phyloP scores from a whole-genome alignment of 208 protist genomes.

The Leishmania major region DNA sequence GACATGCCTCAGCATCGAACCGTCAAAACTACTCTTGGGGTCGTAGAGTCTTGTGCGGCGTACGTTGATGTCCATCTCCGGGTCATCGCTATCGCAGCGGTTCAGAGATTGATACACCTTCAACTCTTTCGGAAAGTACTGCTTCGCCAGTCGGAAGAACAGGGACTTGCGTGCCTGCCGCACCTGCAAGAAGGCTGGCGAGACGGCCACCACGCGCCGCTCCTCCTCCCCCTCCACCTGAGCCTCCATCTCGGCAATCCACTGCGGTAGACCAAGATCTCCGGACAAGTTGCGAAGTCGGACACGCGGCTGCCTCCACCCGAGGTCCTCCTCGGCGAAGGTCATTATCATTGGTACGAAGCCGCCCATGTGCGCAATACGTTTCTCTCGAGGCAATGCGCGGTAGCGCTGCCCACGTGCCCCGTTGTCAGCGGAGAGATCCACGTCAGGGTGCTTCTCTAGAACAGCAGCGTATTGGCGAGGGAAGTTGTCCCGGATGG shows the following conservation, averaged over 20 bases:
- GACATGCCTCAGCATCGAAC: slow-evolving; percentile 72
- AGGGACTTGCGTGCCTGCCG: slow-evolving; percentile 66
- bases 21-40: slow-evolving; percentile 28
- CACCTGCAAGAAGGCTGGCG: slow-evolving; percentile 64
- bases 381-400: slow-evolving; percentile 86
- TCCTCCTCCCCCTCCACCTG: slow-evolving; percentile 69
- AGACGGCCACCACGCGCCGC: slow-evolving; percentile 76
- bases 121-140: slow-evolving; percentile 85
- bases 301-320: slow-evolving; percentile 82
- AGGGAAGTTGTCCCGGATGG: slow-evolving; percentile 85
- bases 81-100: slow-evolving; percentile 64
- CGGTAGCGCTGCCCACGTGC: slow-evolving; percentile 64
- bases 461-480: slow-evolving; percentile 73
- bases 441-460: slow-evolving; percentile 72
- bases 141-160: slow-evolving; percentile 66
- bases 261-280: slow-evolving; percentile 77
- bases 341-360: slow-evolving; percentile 68
- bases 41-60: slow-evolving; percentile 49
- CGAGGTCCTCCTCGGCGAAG: slow-evolving; percentile 88
- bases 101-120: slow-evolving; percentile 56
- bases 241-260: slow-evolving; percentile 89
- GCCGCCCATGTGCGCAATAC: slow-evolving; percentile 72
- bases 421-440: slow-evolving; percentile 74
- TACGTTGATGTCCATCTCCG: slow-evolving; percentile 25
- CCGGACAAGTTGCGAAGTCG: slow-evolving; percentile 74